phyloP scores from a whole-genome alignment of 495 filamentous ascomycete species.

The Delitschia confertaspora region DNA sequence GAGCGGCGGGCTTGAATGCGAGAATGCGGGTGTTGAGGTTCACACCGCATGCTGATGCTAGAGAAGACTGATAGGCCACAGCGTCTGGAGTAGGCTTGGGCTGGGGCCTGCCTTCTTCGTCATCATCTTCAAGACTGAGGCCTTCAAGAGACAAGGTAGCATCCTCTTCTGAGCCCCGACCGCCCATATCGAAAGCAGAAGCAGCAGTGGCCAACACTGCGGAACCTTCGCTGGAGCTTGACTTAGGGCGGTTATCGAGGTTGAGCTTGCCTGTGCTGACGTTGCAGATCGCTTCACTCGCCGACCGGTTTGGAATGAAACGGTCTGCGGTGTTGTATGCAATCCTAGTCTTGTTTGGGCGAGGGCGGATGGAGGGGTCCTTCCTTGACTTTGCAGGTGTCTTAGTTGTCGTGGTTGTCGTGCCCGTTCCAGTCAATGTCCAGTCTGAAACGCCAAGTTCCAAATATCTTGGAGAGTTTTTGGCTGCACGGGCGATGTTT shows the following conservation, averaged over 20 bases:
- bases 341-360: slow-evolving; percentile 73
- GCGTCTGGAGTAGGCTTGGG: slow-evolving; percentile 74
- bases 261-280: slow-evolving; percentile 73
- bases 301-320: slow-evolving; percentile 87
- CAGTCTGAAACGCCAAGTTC: slow-evolving; percentile 91
- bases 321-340: slow-evolving; percentile 72
- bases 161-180: slow-evolving; percentile 61
- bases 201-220: slow-evolving; percentile 60
- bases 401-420: slow-evolving; percentile 55
- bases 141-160: slow-evolving; percentile 68
- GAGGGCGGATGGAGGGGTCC: slow-evolving; percentile 50
- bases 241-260: slow-evolving; percentile 54
- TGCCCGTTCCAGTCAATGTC: slow-evolving; percentile 73
- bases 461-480: slow-evolving; percentile 68
- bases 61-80: slow-evolving; percentile 82
- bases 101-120: slow-evolving; percentile 50
- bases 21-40: slow-evolving; percentile 89
- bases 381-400: slow-evolving; percentile 63
- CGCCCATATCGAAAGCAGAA: slow-evolving; percentile 49
- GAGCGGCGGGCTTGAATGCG: slow-evolving; percentile 95
- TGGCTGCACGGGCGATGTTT: slow-evolving; percentile 69
- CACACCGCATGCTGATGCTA: slow-evolving; percentile 88
- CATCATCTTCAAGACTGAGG: slow-evolving; percentile 57
- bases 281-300: slow-evolving; percentile 79
- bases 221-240: slow-evolving; percentile 57